Conservation (phyloP, 2,329 filamentous ascomycete genomes). For the Stachybotrys chlorohalonatus region DNA sequence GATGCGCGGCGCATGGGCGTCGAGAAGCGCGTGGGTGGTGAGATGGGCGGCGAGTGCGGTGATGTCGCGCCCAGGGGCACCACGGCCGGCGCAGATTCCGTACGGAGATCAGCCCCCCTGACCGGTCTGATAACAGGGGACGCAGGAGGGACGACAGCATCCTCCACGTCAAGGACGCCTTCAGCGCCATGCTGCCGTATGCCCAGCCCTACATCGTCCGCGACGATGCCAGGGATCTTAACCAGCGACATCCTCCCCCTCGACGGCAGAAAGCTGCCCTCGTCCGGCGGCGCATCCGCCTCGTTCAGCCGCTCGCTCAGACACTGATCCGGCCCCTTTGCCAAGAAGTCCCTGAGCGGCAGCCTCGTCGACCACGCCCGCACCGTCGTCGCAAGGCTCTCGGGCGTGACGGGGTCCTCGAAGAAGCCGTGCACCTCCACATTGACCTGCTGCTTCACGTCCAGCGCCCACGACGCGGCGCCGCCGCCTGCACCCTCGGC, state of each 20-base stretch:
- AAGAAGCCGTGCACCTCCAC: constrained; percentile 52
- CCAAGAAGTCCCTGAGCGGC: constrained; percentile 43
- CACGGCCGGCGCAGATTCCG: constrained; percentile 18
- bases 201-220: constrained; percentile 20
- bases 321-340: constrained; percentile 45
- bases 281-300: constrained; percentile 20
- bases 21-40: constrained; percentile 18
- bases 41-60: constrained; percentile 15
- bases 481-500: constrained; percentile 18
- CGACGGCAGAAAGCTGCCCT: constrained; percentile 16
- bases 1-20: constrained; percentile 19
- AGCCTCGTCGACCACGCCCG: constrained; percentile 42
- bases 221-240: constrained; percentile 2
- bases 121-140: constrained; percentile 22
- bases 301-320: constrained; percentile 42
- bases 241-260: constrained; percentile 18
- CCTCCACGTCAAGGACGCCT: not conserved
- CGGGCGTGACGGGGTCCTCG: constrained; percentile 34
- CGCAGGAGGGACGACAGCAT: constrained; percentile 11
- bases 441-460: constrained; percentile 42
- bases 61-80: constrained; percentile 8
- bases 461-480: constrained; percentile 32
- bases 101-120: constrained; percentile 6
- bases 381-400: constrained; percentile 23
- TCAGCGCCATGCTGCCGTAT: constrained; percentile 17